Evolutionary conservation across 257 asterid species (phyloP), one percentile per base, ranked within the genome.

Genomic region (Primulina huaijiensis): DNA sequence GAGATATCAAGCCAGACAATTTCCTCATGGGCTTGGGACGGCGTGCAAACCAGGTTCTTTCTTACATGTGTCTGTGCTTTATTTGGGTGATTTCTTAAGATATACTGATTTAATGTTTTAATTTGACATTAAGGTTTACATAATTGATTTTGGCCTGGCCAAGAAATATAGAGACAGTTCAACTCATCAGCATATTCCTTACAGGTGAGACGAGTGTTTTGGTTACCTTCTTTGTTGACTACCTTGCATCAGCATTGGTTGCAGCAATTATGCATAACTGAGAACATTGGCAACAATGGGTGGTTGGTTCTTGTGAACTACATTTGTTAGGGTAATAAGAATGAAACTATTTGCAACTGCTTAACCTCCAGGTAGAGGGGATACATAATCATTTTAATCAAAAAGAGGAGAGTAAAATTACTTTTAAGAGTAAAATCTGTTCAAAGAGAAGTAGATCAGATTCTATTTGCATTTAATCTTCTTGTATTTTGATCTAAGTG

Each of bases 1-100:
- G 99, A 50, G 99, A 94, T 82, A 94, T 91, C 82, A 94, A 94
- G 83, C 99, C 99, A 17, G 99, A 94, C 86, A 94, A 94, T 84
- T 94, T 94, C 76, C 96, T 94, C 68, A 94, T 94, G 99, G 99
- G 99, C 69, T 82, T 94, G 86, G 99, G 97, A 65, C 79, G 97
- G 61, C 96, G 97, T 65, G 99, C 99, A 67, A 88, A 91, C 73
- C 99, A 94, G 97, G 99, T 94, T 62, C 67, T 25, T 20, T 6
- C 52, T 60, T 65, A 40, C 75, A 29, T 64, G 56, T 52, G 38
- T 73, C 65, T 38, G 3, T 70, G 20, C 40, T 66, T 35, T 60
- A 31, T 62, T 62, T 50, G 63, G 69, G 58, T 14, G 59, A 56
- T 43, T 52, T 8, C 37, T 40, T 17, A 64, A 37, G 64, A 31